Base-by-base conservation (phyloP, 2,329 filamentous ascomycete species). In the Fusarium napiforme region DNA sequence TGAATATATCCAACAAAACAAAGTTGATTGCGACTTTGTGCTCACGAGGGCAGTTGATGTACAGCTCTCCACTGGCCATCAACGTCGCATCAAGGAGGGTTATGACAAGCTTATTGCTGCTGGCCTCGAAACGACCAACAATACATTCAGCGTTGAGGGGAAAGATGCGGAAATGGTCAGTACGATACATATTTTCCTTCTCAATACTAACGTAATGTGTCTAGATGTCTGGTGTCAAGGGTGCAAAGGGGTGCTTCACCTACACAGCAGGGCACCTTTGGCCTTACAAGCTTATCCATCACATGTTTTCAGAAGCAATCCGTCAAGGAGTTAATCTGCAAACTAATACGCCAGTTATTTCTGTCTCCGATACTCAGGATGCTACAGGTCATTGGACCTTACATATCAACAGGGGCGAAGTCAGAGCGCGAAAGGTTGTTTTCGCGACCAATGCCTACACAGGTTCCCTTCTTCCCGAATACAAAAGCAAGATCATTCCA, bases 161-260 rank as follows among this genome's bases (percentile, higher is more conserved):
- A 21, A 53, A 4, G 23, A 53, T 53, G 32, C 49, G 0, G 49
- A 37, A 21, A 19, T 28, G 18, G 49, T 52, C 5, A 7, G 32
- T 6, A 6, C 7, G 2, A 5, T 11, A 0, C 21, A 19, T 15
- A 9, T 26, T 6, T 11, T 2, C 4, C 2, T 52, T 4, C 1
- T 4, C 2, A 15, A 26, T 21, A 2, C 49, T 52, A 9, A 52
- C 23, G 2, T 4, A 2, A 16, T 11, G 2, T 3, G 9, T 52
- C 2, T 4, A 37, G 49, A 28, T 53, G 23, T 53, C 49, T 15
- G 49, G 49, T 3, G 32, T 53, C 0, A 53, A 37, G n/a, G 49
- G 49, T 5, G 49, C 49, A 9, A 53, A 53, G 7, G 49, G 49
- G 0, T 53, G 49, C 9, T 53, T 53, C 6, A 53, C 49, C 0